phyloP scores from a whole-genome alignment of 139 green algal genomes.

The Asterochloris erici region DNA sequence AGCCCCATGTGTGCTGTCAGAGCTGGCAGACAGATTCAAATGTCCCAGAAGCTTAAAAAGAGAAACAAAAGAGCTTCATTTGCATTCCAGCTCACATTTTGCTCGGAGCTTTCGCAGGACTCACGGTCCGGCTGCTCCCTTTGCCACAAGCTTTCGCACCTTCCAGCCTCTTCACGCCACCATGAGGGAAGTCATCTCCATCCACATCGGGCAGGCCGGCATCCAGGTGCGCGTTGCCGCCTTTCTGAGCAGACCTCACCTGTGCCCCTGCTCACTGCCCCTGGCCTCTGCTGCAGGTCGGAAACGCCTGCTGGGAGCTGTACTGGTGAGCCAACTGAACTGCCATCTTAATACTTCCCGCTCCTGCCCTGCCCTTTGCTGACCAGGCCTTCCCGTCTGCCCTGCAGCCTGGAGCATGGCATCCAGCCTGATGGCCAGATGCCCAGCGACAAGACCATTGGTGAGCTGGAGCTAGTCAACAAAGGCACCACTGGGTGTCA shows the following conservation, averaged over 20 bases:
- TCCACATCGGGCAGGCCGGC: conserved; percentile 93
- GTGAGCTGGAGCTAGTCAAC: conserved; percentile 33
- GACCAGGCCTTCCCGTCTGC: no score
- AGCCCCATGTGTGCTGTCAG: no score
- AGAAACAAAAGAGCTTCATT: no score
- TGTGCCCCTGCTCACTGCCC: neutral
- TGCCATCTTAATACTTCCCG: conserved; percentile 42
- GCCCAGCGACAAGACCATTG: conserved; percentile 92
- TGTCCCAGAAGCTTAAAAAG: no score
- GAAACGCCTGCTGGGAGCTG: conserved; percentile 99
- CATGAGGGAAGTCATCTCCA: conserved; percentile 81
- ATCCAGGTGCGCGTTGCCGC: conserved; percentile 19
- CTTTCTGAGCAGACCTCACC: neutral
- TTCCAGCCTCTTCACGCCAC: neutral
- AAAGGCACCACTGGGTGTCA: no score
- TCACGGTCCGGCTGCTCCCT: neutral
- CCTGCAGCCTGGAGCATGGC: conserved; percentile 33
- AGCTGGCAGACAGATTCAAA: no score
- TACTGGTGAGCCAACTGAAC: conserved; percentile 64
- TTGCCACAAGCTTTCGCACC: neutral
- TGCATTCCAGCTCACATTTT: no score
- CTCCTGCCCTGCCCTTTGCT: neutral
- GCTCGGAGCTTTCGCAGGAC: no score
- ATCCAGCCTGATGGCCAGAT: conserved; percentile 98
- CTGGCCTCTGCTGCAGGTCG: conserved; percentile 18